Percentiles rank a stretch among this genome's conserved stretches.
Conservation (phyloP, 352 stramenopile genomes). For the Phytophthora tubulina region DNA sequence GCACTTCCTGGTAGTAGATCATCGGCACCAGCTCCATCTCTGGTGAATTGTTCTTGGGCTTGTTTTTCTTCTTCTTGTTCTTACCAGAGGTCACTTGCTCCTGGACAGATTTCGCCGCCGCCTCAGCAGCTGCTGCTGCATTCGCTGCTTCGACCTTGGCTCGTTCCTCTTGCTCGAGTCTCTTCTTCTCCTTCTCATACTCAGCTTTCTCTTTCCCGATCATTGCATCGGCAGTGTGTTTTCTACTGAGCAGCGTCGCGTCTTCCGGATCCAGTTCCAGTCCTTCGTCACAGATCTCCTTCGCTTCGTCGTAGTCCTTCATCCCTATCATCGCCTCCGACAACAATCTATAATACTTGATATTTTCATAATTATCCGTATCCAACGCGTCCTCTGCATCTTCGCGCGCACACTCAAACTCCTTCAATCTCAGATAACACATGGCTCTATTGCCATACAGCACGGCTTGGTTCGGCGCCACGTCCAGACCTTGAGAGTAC, state of each 20-base stretch:
- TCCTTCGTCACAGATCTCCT: slow-evolving; percentile 48
- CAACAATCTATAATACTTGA: slow-evolving; percentile 53
- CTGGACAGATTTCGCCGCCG: slow-evolving; percentile 9
- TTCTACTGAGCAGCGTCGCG: slow-evolving; percentile 29
- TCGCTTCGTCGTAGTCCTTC: slow-evolving; percentile 46
- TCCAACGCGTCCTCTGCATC: slow-evolving; percentile 51
- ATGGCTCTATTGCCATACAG: slow-evolving; percentile 49
- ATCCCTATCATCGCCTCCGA: slow-evolving; percentile 48
- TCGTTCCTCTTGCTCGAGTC: slow-evolving; percentile 27
- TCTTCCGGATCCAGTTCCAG: slow-evolving; percentile 42
- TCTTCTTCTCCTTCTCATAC: slow-evolving; percentile 44
- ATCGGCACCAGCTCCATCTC: slow-evolving; percentile 40
- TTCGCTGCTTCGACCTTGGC: slow-evolving; percentile 30
- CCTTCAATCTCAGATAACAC: slow-evolving; percentile 41
- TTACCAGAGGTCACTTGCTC: slow-evolving; percentile 8
- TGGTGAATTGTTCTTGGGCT: slow-evolving; percentile 12
- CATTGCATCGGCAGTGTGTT: slow-evolving; percentile 20
- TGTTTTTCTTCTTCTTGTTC: slow-evolving; percentile 37
- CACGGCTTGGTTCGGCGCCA: slow-evolving; percentile 39
- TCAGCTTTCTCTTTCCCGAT: slow-evolving; percentile 28
- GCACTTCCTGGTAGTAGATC: slow-evolving; percentile 50
- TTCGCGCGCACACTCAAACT: slow-evolving; percentile 42
- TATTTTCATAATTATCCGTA: slow-evolving; percentile 32
- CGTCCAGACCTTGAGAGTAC: slow-evolving; percentile 42
- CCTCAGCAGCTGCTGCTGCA: slow-evolving; percentile 9